Evolutionary conservation across 495 filamentous ascomycete species (phyloP).

Genomic region (Hypoxylon rickii): DNA sequence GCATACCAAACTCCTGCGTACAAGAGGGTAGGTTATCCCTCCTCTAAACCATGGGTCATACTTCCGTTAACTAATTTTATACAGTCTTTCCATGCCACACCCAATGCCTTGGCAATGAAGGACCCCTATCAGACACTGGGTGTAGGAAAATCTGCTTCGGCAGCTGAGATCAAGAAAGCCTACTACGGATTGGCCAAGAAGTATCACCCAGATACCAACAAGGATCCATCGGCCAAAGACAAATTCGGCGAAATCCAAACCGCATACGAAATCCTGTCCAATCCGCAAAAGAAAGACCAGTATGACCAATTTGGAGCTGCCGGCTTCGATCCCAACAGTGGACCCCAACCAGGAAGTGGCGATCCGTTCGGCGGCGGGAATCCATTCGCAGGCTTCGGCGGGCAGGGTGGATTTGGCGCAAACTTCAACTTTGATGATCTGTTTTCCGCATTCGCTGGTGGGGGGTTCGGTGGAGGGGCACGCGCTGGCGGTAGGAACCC

Average conservation of each 20-base stretch:
- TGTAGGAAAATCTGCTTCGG: slow-evolving; percentile 77
- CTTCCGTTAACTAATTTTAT: slow-evolving; percentile 12
- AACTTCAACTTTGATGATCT: slow-evolving; percentile 96
- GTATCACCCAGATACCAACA: slow-evolving; percentile 97
- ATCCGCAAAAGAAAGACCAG: slow-evolving; percentile 86
- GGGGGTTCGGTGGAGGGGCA: slow-evolving; percentile 56
- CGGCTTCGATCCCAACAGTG: slow-evolving; percentile 79
- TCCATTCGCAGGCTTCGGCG: slow-evolving; percentile 66
- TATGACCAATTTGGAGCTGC: slow-evolving; percentile 89
- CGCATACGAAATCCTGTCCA: slow-evolving; percentile 89
- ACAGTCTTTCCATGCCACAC: slow-evolving; percentile 79
- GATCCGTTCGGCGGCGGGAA: slow-evolving; percentile 57
- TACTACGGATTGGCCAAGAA: slow-evolving; percentile 99
- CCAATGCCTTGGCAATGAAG: slow-evolving; percentile 60
- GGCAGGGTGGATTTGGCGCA: slow-evolving; percentile 65
- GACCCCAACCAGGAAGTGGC: slow-evolving; percentile 71
- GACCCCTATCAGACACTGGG: slow-evolving; percentile 88
- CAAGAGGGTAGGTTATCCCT: slow-evolving; percentile 32
- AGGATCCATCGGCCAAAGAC: slow-evolving; percentile 87
- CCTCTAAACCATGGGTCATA: not conserved
- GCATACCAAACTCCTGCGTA: slow-evolving; percentile 7
- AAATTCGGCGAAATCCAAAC: slow-evolving; percentile 90
- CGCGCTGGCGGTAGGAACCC: slow-evolving; percentile 59
- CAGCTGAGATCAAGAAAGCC: slow-evolving; percentile 93
- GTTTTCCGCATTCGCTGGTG: slow-evolving; percentile 83